Evolutionary conservation across 2,329 filamentous ascomycete genomes (phyloP).

Genomic region (Ceratocystis ficicola): DNA sequence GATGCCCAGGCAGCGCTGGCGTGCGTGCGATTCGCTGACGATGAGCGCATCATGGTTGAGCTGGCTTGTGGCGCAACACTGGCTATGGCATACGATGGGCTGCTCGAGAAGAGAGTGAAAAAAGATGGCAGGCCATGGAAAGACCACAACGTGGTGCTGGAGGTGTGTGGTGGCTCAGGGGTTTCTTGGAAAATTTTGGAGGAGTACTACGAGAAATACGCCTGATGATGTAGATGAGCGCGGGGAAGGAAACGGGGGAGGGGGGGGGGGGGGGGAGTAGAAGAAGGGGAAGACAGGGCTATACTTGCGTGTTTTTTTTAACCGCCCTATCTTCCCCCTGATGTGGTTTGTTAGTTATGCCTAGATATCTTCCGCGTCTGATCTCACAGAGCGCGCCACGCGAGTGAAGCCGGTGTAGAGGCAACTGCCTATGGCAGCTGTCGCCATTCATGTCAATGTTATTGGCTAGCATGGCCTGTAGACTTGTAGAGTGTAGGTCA

Average conservation of each 20-base stretch:
- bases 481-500: not conserved
- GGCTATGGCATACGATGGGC: constrained; percentile 47
- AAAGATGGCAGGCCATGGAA: constrained; percentile 48
- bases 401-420: constrained; percentile 3
- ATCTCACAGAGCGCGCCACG: constrained; percentile 3
- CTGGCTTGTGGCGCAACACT: constrained; percentile 72
- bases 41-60: constrained; percentile 72
- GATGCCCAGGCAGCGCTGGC: constrained; percentile 64
- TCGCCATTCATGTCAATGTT: not conserved
- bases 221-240: not conserved
- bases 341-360: constrained; percentile 7
- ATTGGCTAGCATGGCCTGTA: not conserved
- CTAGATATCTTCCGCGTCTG: constrained; percentile 8
- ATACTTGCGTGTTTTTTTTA: not conserved
- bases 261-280: not conserved
- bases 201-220: constrained; percentile 42
- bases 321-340: not conserved
- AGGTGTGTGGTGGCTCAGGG: constrained; percentile 71
- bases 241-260: not conserved
- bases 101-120: constrained; percentile 46
- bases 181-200: constrained; percentile 50
- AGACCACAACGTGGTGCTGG: constrained; percentile 62
- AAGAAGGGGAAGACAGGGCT: not conserved
- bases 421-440: not conserved
- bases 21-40: constrained; percentile 65